Conservation (phyloP, 1,139 yeast species). For the Kodamaea fungicola region DNA sequence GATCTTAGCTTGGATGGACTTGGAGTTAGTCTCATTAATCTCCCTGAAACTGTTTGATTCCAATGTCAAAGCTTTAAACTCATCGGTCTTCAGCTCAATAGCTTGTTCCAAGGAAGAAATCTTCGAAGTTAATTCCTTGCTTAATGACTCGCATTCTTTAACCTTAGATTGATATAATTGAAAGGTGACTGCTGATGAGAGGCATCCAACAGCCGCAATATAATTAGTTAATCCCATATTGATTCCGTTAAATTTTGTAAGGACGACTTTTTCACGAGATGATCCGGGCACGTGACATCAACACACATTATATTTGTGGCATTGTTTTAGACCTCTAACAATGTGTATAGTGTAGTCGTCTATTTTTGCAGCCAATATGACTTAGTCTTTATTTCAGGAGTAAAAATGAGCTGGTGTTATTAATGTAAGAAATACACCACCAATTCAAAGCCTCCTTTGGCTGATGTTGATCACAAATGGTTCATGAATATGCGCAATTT, state of each 20-base stretch:
- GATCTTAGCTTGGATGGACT: slow-evolving; percentile 6
- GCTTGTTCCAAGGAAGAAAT: slow-evolving; percentile 11
- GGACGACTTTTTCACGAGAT: not conserved
- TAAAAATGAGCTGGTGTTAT: too few species aligned
- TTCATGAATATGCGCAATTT: too few species aligned
- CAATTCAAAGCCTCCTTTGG: too few species aligned
- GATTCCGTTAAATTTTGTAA: not conserved
- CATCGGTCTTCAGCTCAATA: slow-evolving; percentile 10
- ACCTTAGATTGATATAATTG: slow-evolving; percentile 25
- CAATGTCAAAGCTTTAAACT: slow-evolving; percentile 8
- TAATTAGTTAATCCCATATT: slow-evolving; percentile 15
- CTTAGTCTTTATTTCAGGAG: too few species aligned
- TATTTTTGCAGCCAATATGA: too few species aligned
- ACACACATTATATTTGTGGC: too few species aligned
- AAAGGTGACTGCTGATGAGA: slow-evolving; percentile 22
- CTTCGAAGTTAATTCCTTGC: slow-evolving; percentile 13
- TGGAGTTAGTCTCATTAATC: slow-evolving; percentile 7
- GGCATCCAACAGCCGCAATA: slow-evolving; percentile 23
- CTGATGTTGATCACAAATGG: too few species aligned
- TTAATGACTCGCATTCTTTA: slow-evolving; percentile 17
- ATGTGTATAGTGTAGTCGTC: too few species aligned
- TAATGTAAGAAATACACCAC: too few species aligned
- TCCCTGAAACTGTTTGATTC: slow-evolving; percentile 6
- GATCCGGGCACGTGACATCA: not conserved
- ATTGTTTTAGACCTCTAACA: too few species aligned